A percentile compares a stretch with the other conserved stretches of the same genome.
These are phyloP conservation scores for Panicum hallii DNA, from an alignment of 202 grass and related monocot species.

Conservation along the genomic window DNA sequence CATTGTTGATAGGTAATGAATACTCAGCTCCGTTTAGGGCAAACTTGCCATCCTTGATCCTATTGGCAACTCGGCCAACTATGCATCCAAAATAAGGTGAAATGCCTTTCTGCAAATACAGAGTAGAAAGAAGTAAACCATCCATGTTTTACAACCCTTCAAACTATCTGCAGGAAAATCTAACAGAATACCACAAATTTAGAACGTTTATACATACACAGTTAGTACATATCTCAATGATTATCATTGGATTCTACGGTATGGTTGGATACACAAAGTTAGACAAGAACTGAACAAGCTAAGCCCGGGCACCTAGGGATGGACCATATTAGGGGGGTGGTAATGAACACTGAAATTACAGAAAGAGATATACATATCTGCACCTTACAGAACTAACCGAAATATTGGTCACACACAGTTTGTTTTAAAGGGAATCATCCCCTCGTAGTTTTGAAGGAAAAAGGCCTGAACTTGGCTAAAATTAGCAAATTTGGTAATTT, in stretches of 20 bases:
- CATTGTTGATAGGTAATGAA: constrained; percentile 77
- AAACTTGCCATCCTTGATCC: constrained; percentile 80
- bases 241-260: background rate
- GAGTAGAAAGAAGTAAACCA: background rate
- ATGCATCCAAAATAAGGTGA: constrained; percentile 93
- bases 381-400: background rate
- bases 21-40: constrained; percentile 62
- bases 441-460: background rate
- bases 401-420: background rate
- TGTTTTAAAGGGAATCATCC: background rate
- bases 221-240: constrained; percentile 11
- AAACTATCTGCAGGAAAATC: constrained; percentile 6
- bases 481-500: background rate
- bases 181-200: background rate
- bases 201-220: background rate
- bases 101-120: constrained; percentile 57
- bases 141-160: background rate
- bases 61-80: constrained; percentile 90
- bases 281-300: background rate
- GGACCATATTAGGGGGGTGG: background rate
- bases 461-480: background rate
- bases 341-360: background rate
- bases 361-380: background rate
- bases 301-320: background rate
- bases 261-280: background rate